phyloP scores from a whole-genome alignment of 306 rosid genomes.

The Sphenostylis stenocarpa region DNA sequence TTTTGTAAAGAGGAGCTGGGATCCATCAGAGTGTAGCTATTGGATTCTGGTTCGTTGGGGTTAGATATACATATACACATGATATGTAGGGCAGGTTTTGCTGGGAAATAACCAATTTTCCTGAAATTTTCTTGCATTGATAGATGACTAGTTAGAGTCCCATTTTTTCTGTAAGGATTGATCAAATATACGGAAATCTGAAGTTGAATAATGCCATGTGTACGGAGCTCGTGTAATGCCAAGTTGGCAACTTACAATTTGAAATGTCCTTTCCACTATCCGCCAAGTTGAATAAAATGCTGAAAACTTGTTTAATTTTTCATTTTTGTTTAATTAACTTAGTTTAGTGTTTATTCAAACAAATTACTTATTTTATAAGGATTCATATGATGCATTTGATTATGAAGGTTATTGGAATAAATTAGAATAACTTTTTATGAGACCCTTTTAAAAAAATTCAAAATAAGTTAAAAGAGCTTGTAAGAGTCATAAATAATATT shows the following conservation, averaged over 20 bases:
- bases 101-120: conserved; percentile 40
- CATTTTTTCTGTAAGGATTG: conserved; percentile 45
- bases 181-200: conserved; percentile 32
- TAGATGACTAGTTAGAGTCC: conserved; percentile 31
- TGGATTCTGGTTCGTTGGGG: conserved; percentile 37
- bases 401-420: not conserved
- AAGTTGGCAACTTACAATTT: not conserved
- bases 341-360: not conserved
- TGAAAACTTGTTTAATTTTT: not conserved
- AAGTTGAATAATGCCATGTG: conserved; percentile 27
- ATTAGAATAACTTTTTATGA: not conserved
- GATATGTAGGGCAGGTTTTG: conserved; percentile 37
- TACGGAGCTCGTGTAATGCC: not conserved
- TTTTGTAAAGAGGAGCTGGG: conserved; percentile 74
- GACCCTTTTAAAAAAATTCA: not conserved
- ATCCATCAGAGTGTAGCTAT: conserved; percentile 41
- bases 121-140: conserved; percentile 43
- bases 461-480: not conserved
- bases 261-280: not conserved
- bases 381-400: not conserved
- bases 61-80: conserved; percentile 29
- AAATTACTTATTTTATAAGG: not conserved
- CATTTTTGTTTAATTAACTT: not conserved
- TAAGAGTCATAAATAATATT: not conserved
- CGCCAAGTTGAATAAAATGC: not conserved